Conservation (phyloP, 2,329 filamentous ascomycete genomes). For the Verticillium dahliae region DNA sequence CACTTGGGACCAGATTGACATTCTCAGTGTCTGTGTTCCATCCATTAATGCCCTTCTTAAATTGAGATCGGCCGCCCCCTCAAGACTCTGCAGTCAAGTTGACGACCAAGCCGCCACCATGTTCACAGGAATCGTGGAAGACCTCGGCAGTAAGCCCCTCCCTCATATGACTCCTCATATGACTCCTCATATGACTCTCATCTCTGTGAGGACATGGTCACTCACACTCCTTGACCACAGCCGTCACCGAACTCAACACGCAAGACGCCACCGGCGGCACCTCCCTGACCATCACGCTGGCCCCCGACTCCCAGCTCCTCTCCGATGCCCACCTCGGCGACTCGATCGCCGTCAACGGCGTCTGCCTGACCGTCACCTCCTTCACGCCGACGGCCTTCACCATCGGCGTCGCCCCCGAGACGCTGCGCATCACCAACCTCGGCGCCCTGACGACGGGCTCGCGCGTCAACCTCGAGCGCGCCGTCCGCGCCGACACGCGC, state of each 20-base stretch:
- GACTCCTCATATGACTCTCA: neutral
- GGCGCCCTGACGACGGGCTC: conserved; percentile 61
- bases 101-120: conserved; percentile 39
- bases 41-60: no score
- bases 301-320: conserved; percentile 64
- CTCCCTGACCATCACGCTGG: conserved; percentile 76
- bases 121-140: conserved; percentile 95
- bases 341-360: conserved; percentile 92
- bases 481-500: conserved; percentile 81
- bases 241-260: conserved; percentile 72
- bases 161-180: neutral
- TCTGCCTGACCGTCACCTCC: conserved; percentile 80
- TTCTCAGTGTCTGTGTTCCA: neutral
- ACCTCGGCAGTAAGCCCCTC: conserved; percentile 71
- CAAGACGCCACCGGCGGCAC: conserved; percentile 83
- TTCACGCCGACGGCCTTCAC: conserved; percentile 60
- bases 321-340: conserved; percentile 81
- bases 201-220: conserved; percentile 11
- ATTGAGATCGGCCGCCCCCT: no score
- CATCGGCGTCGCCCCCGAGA: conserved; percentile 92
- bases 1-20: neutral
- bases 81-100: neutral
- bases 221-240: conserved; percentile 38
- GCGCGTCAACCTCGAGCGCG: conserved; percentile 86
- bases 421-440: conserved; percentile 92